Conservation (phyloP, 1,284 basidiomycete genomes). For the Trametes sp. region DNA sequence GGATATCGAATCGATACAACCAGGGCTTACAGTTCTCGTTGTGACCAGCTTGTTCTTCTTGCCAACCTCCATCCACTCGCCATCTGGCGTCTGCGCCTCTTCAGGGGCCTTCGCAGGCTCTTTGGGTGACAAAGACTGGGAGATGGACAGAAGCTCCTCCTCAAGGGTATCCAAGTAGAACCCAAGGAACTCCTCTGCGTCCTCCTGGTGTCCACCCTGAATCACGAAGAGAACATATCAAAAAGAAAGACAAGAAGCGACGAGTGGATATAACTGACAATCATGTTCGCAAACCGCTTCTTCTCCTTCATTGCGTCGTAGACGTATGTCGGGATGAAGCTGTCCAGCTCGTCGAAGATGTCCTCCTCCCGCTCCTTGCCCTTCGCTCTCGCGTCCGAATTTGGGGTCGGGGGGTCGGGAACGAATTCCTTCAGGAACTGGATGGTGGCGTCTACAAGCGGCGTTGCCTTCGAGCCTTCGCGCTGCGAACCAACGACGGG, state of each 20-base stretch:
- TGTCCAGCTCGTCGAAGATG: slow-evolving; percentile 59
- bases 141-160: slow-evolving; percentile 85
- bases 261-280: slow-evolving; percentile 57
- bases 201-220: slow-evolving; percentile 94
- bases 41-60: slow-evolving; percentile 88
- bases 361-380: slow-evolving; percentile 49
- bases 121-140: slow-evolving; percentile 54
- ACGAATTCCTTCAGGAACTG: slow-evolving; percentile 86
- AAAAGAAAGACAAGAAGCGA: not conserved
- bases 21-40: slow-evolving; percentile 72
- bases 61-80: slow-evolving; percentile 93
- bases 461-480: slow-evolving; percentile 62
- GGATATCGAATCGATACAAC: not conserved
- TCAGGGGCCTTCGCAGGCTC: slow-evolving; percentile 43
- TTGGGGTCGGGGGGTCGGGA: slow-evolving; percentile 42
- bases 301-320: slow-evolving; percentile 97
- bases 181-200: slow-evolving; percentile 98
- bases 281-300: slow-evolving; percentile 93
- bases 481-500: slow-evolving; percentile 41
- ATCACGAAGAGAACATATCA: slow-evolving; percentile 17
- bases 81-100: slow-evolving; percentile 53
- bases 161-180: slow-evolving; percentile 96
- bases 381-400: slow-evolving; percentile 42
- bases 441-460: slow-evolving; percentile 86
- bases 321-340: slow-evolving; percentile 90